Percentiles rank a stretch among this genome's conserved stretches.
phyloP scores from a whole-genome alignment of 2,329 filamentous ascomycete species.

The Mycogone perniciosa region DNA sequence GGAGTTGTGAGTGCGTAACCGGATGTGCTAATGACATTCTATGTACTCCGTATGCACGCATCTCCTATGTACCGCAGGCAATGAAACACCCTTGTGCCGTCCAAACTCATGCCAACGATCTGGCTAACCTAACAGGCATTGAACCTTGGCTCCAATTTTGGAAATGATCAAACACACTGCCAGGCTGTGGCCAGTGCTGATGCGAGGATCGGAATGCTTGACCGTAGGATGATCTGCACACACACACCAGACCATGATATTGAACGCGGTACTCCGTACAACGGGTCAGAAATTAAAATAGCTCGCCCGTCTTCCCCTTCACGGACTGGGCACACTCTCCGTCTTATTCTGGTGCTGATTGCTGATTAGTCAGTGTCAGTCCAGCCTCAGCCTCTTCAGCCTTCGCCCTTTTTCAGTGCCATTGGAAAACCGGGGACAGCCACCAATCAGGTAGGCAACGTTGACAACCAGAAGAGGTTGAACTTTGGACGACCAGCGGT shows the following conservation, averaged over 20 bases:
- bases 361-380: background rate
- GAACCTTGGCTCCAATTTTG: conserved; percentile 7
- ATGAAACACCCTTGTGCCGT: background rate
- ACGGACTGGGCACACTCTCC: no score
- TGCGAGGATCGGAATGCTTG: conserved; percentile 4
- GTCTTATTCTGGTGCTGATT: no score
- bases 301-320: no score
- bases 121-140: no score
- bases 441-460: conserved; percentile 3
- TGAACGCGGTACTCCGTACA: no score
- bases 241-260: no score
- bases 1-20: background rate
- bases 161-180: background rate
- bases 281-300: no score
- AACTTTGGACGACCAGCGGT: conserved; percentile 1
- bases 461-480: background rate
- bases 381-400: conserved; percentile 7
- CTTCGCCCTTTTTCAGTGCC: background rate
- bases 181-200: background rate
- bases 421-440: background rate
- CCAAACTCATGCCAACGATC: background rate
- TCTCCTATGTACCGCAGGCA: background rate
- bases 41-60: background rate
- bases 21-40: background rate
- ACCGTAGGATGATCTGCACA: no score